phyloP scores from a whole-genome alignment of 148 eudicot genomes.

The Rhododendron mucronatum region DNA sequence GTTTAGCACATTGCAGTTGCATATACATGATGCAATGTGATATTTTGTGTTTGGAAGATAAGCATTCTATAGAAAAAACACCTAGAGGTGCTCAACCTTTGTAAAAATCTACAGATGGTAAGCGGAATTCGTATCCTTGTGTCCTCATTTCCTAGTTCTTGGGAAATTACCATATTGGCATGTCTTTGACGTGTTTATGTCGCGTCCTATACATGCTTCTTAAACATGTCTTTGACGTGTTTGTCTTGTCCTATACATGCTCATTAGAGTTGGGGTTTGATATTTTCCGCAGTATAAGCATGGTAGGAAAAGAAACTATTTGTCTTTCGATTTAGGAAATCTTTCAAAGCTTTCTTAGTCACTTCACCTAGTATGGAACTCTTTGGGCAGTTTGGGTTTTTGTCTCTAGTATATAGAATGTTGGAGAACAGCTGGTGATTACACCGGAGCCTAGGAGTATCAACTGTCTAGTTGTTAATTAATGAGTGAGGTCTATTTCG shows the following conservation, averaged over 20 bases:
- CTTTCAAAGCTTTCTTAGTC: neutral
- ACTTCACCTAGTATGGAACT: neutral
- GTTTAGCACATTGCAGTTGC: neutral
- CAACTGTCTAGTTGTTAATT: neutral
- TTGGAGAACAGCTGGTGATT: neutral
- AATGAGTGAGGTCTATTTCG: neutral
- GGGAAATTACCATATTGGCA: neutral
- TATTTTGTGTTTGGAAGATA: neutral
- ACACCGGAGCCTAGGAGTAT: neutral
- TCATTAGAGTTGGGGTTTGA: neutral
- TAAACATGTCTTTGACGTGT: neutral
- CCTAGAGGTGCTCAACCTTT: neutral
- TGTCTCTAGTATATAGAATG: neutral
- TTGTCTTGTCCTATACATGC: no score
- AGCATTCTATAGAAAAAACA: neutral
- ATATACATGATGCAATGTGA: neutral
- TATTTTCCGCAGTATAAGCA: neutral
- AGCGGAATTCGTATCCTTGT: neutral
- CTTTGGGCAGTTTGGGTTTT: neutral
- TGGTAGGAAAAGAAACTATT: neutral
- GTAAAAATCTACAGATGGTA: neutral
- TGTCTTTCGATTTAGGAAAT: neutral
- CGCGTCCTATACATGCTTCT: neutral
- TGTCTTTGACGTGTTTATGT: neutral
- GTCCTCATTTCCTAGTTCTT: neutral